Percentiles rank a stretch among this genome's conserved stretches.
Conservation (phyloP, 2,329 filamentous ascomycete genomes). For the Aureobasidium sp. region DNA sequence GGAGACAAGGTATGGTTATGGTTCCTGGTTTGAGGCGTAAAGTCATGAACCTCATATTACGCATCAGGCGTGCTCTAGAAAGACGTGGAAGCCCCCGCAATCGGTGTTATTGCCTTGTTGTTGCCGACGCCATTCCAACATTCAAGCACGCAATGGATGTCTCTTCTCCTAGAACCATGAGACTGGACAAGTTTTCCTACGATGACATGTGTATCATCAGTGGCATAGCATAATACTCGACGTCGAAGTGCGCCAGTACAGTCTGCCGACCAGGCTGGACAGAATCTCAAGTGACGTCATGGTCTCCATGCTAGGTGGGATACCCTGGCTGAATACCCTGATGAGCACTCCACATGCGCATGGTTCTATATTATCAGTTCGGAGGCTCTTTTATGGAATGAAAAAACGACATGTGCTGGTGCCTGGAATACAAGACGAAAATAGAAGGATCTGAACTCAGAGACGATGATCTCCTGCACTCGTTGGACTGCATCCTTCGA, state of each 20-base stretch:
- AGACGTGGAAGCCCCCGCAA: not conserved
- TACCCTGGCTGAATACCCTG: not conserved
- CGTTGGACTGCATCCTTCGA: conserved; percentile 2
- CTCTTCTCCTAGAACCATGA: not conserved
- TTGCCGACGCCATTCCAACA: not conserved
- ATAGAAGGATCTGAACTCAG: not conserved
- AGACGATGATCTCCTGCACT: not conserved
- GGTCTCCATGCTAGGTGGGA: not conserved
- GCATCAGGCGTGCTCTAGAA: not conserved
- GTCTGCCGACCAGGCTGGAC: not conserved
- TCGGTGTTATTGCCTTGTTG: not conserved
- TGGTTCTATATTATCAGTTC: not conserved
- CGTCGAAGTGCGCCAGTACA: not conserved
- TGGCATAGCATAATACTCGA: not conserved
- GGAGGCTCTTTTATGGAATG: not conserved
- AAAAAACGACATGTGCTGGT: not conserved
- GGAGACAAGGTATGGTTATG: not conserved
- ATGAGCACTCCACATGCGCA: not conserved
- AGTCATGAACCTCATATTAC: not conserved
- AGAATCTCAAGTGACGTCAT: not conserved
- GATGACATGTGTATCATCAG: too few relatives aligned
- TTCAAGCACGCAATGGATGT: not conserved
- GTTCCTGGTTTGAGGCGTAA: not conserved
- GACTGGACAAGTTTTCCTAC: not conserved
- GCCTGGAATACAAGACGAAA: not conserved